Evolutionary conservation across 345 rosid species (phyloP), one percentile per base, ranked within the genome.

Genomic region (Bruguiera gymnorhiza): DNA sequence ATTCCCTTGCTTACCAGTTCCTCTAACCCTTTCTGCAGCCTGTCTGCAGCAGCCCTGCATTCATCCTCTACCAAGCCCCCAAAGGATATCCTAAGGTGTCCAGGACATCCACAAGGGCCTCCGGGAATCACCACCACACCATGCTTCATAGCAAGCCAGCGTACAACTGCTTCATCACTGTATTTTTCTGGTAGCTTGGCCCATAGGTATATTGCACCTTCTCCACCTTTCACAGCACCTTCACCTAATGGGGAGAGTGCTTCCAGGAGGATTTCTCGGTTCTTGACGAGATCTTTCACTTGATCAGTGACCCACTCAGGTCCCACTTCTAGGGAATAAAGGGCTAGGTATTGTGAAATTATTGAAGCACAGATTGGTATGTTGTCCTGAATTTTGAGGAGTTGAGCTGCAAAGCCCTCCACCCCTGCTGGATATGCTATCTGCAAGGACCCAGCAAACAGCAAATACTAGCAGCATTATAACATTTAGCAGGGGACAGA

Each of bases 141-240:
- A 23, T 95, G 99, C 72, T 75, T 88, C 39, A 72, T 81, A 26
- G 90, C 99, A 2, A 95, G 89, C 99, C 99, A 95, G 74, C 53
- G 77, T 62, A 92, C 97, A 6, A 95, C 98, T 63, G 69, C 69
- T 71, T 86, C 92, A 26, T 89, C 75, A 1, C 3, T 18, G 20
- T 75, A 62, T 60, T 79, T 65, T 21, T 88, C 89, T 0, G 98
- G 98, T 65, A 95, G 89, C 74, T 76, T 92, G 3, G 89, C 98
- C 99, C 98, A 95, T 68, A 95, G 53, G 90, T 95, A 95, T 8
- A 95, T 86, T 20, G 92, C 96, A 2, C 99, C 98, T 80, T 95
- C 99, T 70, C 98, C 98, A 13, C 99, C 99, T 78, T 80, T 89
- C 18, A 92, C 85, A 2, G 88, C 85, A 26, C 70, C 90, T 69